phyloP scores from a whole-genome alignment of 768 basidiomycete species.

The Suillus luteus region DNA sequence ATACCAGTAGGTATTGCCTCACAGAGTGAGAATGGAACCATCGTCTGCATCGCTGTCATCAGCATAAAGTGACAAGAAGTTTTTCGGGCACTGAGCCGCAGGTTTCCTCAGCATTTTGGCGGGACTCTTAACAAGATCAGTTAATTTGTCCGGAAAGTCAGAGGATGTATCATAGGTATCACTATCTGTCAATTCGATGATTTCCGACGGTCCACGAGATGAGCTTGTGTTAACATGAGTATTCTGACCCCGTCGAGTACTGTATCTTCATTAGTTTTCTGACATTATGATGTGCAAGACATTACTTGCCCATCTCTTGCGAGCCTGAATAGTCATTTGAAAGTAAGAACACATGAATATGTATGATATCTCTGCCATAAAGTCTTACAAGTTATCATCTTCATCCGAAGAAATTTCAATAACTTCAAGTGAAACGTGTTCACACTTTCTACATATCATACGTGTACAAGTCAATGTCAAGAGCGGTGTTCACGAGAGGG shows the following conservation, averaged over 20 bases:
- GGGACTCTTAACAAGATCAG: conserved; percentile 23
- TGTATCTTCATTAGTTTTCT: neutral
- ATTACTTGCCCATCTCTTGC: conserved; percentile 5
- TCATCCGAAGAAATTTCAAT: conserved; percentile 60
- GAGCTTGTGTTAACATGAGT: neutral
- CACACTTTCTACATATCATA: neutral
- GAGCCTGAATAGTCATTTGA: conserved; percentile 12
- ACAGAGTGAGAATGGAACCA: conserved; percentile 43
- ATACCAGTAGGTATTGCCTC: conserved; percentile 19
- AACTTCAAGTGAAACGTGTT: conserved; percentile 32
- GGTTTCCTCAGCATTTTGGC: conserved; percentile 15
- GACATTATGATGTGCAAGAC: neutral
- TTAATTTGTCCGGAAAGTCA: conserved; percentile 27
- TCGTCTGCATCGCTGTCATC: conserved; percentile 39
- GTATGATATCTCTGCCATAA: conserved; percentile 15
- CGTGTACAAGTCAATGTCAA: neutral
- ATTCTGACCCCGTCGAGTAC: neutral
- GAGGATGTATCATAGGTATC: conserved; percentile 22
- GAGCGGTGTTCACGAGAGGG: conserved; percentile 2
- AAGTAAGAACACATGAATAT: conserved; percentile 4
- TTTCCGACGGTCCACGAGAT: conserved; percentile 15
- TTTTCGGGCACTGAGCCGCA: conserved; percentile 3
- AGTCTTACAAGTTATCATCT: conserved; percentile 35
- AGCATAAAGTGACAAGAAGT: conserved; percentile 26
- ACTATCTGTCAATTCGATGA: conserved; percentile 35